Base-by-base conservation (phyloP, 306 rosid genomes). In the Astragalus glycyphyllos region DNA sequence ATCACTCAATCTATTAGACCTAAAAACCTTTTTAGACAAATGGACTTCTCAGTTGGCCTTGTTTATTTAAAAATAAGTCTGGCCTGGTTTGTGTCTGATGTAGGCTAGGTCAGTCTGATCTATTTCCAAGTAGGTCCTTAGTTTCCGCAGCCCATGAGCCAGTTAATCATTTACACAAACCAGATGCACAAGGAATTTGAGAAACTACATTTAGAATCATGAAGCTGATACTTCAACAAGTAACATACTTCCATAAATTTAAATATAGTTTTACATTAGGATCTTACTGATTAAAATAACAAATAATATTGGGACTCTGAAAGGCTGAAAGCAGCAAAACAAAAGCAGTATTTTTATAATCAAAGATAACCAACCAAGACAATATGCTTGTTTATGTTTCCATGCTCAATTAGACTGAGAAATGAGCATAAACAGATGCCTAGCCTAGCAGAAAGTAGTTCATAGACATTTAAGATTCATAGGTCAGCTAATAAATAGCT, bases 121-220 rank as follows among this genome's bases (percentile, higher is more conserved):
- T n/a, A n/a, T n/a, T n/a, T n/a, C 12, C 6, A 37, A 37, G 3
- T 4, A 1, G 46, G n/a, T 13, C 8, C 13, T 58, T 38, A 16
- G 29, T 6, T 64, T 20, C 23, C 23, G 1, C 23, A 23, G 4
- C 37, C 50, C 16, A 53, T 56, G 35, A 31, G 38, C 64, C 8
- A 9, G 23, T 40, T 58, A 69, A 70, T 45, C 53, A 65, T 17
- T 74, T 44, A 23, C 45, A 29, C 58, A 65, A 56, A 5, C 69
- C 81, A 74, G 50, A 13, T 72, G 82, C 71, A 69, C 49, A 63
- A 73, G 32, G 32, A 62, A 68, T 47, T 48, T 23, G 40, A 23
- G 38, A 65, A 63, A 64, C 31, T 63, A 61, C 66, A 44, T 8
- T 64, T 16, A 58, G 8, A 62, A 38, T 31, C 20, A 29, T 10